Percentiles rank a stretch among this genome's conserved stretches.
These are phyloP conservation scores for Isoetes taiwanensis DNA, from an alignment of 75 land plant species.

Conservation along the genomic window DNA sequence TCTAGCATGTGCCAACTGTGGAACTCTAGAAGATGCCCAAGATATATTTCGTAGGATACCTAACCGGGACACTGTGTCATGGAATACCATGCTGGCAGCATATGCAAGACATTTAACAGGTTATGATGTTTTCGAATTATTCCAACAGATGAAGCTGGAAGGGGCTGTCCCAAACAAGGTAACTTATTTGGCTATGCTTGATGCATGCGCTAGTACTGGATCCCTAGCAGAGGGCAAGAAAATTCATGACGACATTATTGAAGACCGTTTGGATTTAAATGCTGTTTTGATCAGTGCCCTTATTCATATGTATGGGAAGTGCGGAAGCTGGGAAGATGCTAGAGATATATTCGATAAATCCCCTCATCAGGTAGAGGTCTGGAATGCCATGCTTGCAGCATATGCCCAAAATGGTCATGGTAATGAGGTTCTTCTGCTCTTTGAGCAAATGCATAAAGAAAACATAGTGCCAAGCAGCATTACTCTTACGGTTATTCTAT, in stretches of 20 bases:
- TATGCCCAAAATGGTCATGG: background rate
- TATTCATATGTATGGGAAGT: slow-evolving; percentile 10
- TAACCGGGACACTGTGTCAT: background rate
- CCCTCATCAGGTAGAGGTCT: background rate
- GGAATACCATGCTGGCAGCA: slow-evolving; percentile 8
- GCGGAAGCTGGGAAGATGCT: slow-evolving; percentile 1
- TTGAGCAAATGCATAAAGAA: background rate
- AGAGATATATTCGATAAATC: background rate
- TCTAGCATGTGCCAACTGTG: too few species aligned
- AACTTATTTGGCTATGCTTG: slow-evolving; percentile 17
- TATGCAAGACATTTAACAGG: slow-evolving; percentile 5
- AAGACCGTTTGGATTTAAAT: background rate
- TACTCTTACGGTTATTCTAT: background rate
- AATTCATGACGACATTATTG: background rate
- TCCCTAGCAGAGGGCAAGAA: background rate
- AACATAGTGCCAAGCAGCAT: background rate
- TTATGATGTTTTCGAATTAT: slow-evolving; percentile 9
- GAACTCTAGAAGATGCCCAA: slow-evolving; percentile 11
- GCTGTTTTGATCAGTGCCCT: background rate
- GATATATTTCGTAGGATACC: slow-evolving; percentile 8
- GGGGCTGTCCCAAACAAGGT: slow-evolving; percentile 10
- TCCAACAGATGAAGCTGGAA: slow-evolving; percentile 1
- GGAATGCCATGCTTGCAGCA: background rate
- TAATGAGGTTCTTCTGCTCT: background rate
- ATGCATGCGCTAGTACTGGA: slow-evolving; percentile 5